Conservation (phyloP, 495 filamentous ascomycete species). For the Tuber magnatum region DNA sequence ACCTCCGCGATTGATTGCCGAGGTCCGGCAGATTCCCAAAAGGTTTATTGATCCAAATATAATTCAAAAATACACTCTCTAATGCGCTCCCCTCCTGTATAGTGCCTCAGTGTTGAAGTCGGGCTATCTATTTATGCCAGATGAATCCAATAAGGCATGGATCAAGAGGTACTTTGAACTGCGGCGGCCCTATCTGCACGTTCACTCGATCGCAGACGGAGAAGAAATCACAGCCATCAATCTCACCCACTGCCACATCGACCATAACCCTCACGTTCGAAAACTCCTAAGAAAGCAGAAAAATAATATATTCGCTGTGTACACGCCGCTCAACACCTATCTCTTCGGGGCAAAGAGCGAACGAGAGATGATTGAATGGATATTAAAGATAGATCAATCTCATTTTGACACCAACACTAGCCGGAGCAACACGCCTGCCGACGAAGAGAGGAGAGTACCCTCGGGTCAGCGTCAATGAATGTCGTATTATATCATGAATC, state of each 20-base stretch:
- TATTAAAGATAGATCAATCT: constrained; percentile 64
- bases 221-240: constrained; percentile 87
- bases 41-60: constrained; percentile 34
- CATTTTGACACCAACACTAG: constrained; percentile 44
- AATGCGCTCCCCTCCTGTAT: constrained; percentile 30
- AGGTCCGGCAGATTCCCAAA: constrained; percentile 43
- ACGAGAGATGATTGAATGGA: constrained; percentile 89
- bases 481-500: constrained; percentile 1
- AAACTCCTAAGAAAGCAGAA: constrained; percentile 56
- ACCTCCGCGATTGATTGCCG: constrained; percentile 42
- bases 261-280: constrained; percentile 78
- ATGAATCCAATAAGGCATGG: constrained; percentile 69
- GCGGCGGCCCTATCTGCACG: constrained; percentile 82
- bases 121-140: constrained; percentile 75
- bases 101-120: constrained; percentile 63
- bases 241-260: constrained; percentile 73
- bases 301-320: constrained; percentile 71
- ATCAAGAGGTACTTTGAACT: constrained; percentile 87
- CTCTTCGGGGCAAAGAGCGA: constrained; percentile 84
- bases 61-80: constrained; percentile 31
- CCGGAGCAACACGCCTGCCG: constrained; percentile 40
- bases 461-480: not conserved
- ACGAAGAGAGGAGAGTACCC: constrained; percentile 5
- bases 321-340: constrained; percentile 87
- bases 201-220: constrained; percentile 72